Base-by-base conservation (phyloP, 495 filamentous ascomycete genomes). In the Xylaria intraflava region DNA sequence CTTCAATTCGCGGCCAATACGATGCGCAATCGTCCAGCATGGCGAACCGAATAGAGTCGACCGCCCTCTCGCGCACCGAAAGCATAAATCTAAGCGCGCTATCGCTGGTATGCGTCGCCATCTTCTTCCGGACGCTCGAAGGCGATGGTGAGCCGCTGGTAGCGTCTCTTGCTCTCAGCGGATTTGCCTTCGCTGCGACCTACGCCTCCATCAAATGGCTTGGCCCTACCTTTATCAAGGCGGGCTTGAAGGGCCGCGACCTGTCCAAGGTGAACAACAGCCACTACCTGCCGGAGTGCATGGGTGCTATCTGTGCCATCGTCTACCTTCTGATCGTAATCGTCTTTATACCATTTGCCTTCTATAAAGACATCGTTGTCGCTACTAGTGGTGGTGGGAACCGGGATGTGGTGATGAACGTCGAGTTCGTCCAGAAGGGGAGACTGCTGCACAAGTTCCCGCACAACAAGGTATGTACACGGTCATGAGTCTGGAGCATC, bases 301-400 rank as follows among this genome's bases (percentile, higher is more conserved):
- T 99, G 94, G 93, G 93, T n/a, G 89, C 85, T 17, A 82, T 97
- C 40, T 95, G 89, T 67, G 93, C 94, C 1, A 82, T 93, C 29
- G 88, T 97, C 1, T 97, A 96, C 71, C 74, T 99, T 26, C 73
- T 97, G 22, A 77, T 79, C 5, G 80, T 96, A 27, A 94, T 97
- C 47, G 66, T 88, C 27, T 97, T 99, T 66, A 89, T 97, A 49
- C 93, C 93, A 0, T 97, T 96, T 69, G 85, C 89, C 2, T 97
- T 99, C 70, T 97, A 95, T 73, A 92, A 95, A 69, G 91, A 99
- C 63, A 93, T 99, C 55, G 91, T 96, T 19, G 85, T 86, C n/a
- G 90, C 89, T 17, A 96, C 94, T 17, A 93, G 89, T 54, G 93
- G 91, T 51, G 92, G 90, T 52, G 92, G 91, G 14, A 95, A 96